Base-by-base conservation (phyloP, 345 rosid species). In the Laguncularia racemosa region DNA sequence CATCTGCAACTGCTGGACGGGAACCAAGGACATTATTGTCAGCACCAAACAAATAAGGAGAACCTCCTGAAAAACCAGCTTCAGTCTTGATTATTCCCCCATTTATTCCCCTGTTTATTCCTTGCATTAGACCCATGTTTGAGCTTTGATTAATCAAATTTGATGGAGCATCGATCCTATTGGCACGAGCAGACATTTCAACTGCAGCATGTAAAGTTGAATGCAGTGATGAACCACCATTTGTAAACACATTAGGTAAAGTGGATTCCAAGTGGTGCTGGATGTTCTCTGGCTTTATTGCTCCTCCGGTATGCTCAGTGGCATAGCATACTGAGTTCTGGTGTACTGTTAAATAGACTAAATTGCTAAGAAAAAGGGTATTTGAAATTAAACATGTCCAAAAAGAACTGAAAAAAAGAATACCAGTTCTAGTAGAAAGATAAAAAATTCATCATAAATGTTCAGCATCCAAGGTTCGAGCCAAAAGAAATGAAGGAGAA, bases 1-100 rank as follows among this genome's bases (percentile, higher is more conserved):
- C 64, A 73, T 85, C 96, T 50, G 77, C 80, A 52, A 86, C 73
- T 20, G 89, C 47, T 56, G 88, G 70, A 20, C 85, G 96, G 58
- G 80, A 63, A 68, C 85, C 88, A 47, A 89, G 60, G 64, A 78
- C 84, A 75, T 66, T 82, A 52, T 78, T 76, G 58, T 82, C 92
- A 65, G 91, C 67, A 33, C 85, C 93, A 77, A 81, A 82, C 77
- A 88, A 72, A 70, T 71, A 88, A 3, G 84, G 72, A 57, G 88
- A 72, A 73, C 67, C 73, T 52, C 79, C 88, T 48, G 87, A 44
- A 81, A 66, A 85, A 66, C 87, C 88, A 61, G 80, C 67, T 73
- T 90, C 96, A 17, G 95, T 71, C 77, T 88, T 90, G 57, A 89
- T 73, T 72, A 90, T 77, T 20, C 84, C 90, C 56, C 96, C 92